phyloP scores from a whole-genome alignment of 257 asterid genomes.

The Solanum boliviense region DNA sequence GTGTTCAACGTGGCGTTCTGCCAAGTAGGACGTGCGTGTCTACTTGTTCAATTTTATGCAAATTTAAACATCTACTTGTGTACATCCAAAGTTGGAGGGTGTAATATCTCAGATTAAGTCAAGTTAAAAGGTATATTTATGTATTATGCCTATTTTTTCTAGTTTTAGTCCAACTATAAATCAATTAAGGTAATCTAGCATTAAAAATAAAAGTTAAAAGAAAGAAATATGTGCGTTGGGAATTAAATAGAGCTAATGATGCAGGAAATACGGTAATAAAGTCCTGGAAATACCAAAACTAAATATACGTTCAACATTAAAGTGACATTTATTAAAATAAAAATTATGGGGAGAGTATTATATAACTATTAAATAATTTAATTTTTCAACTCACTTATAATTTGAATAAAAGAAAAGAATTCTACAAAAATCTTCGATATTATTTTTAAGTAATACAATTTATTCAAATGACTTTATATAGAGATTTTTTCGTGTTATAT shows the following conservation, averaged over 20 bases:
- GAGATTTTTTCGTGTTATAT: background rate
- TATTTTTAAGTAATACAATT: background rate
- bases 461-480: background rate
- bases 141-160: too few species aligned
- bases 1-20: background rate
- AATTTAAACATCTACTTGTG: accelerated
- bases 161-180: background rate
- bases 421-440: background rate
- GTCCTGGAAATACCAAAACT: too few species aligned
- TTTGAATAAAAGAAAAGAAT: background rate
- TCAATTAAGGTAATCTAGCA: background rate
- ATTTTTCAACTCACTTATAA: background rate
- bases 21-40: background rate
- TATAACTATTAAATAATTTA: background rate
- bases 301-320: too few species aligned
- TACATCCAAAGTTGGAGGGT: background rate
- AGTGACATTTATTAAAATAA: background rate
- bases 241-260: background rate
- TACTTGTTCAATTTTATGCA: too few species aligned
- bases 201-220: background rate
- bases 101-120: too few species aligned
- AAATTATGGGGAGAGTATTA: background rate
- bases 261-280: background rate
- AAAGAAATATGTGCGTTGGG: background rate
- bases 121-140: too few species aligned